Percentiles rank a stretch among this genome's conserved stretches.
These are phyloP conservation scores for Verticillium zaregamsianum DNA, from an alignment of 2,329 filamentous ascomycete species.

Conservation along the genomic window DNA sequence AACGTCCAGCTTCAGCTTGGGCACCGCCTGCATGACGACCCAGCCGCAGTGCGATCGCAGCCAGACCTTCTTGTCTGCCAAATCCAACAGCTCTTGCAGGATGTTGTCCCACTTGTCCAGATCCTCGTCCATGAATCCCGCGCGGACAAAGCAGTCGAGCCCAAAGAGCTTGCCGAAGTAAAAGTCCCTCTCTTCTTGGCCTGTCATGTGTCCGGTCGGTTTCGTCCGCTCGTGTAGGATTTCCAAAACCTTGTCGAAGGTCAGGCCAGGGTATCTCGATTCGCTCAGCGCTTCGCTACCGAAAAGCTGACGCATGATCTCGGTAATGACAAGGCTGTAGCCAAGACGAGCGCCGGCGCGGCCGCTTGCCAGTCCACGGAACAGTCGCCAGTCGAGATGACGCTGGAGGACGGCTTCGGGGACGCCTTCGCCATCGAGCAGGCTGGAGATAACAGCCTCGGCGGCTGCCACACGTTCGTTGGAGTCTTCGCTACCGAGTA, in stretches of 20 bases:
- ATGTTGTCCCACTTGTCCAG: constrained; percentile 60
- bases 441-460: constrained; percentile 51
- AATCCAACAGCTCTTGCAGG: constrained; percentile 67
- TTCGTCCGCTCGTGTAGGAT: constrained; percentile 53
- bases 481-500: constrained; percentile 56
- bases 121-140: constrained; percentile 63
- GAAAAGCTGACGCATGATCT: constrained; percentile 70
- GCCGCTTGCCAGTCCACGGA: constrained; percentile 84
- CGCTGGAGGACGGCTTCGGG: constrained; percentile 49
- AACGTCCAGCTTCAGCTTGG: constrained; percentile 52
- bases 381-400: constrained; percentile 65
- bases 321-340: constrained; percentile 84
- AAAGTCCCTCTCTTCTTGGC: constrained; percentile 81
- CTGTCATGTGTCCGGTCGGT: constrained; percentile 46
- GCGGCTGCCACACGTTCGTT: constrained; percentile 54
- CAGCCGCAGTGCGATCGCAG: constrained; percentile 83
- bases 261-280: constrained; percentile 46
- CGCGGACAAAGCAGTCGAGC: constrained; percentile 79
- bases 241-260: constrained; percentile 50
- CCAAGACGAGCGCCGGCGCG: constrained; percentile 84
- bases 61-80: constrained; percentile 83
- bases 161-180: constrained; percentile 84
- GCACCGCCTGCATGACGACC: constrained; percentile 70
- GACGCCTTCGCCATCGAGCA: constrained; percentile 46
- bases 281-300: constrained; percentile 38